Base-by-base conservation (phyloP, 192 early-diverging fungal genomes). In the Spinellus fusiger region DNA sequence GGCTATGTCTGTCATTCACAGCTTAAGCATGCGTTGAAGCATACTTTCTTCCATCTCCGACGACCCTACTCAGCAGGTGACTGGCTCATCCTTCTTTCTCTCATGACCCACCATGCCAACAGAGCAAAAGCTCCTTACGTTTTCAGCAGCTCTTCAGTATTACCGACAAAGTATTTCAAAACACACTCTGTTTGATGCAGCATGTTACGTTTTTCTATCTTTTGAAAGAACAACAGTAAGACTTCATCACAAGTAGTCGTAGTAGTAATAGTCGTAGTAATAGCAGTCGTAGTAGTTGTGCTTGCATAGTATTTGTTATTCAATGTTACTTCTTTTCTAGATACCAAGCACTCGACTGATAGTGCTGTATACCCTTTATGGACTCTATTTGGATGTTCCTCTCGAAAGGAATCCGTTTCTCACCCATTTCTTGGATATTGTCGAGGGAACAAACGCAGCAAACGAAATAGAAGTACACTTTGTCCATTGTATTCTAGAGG, bases 401-500 rank as follows among this genome's bases (percentile, higher is more conserved):
- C 47, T 65, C 22, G 49, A 56, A 3, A 35, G 28, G n/a, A 65
- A 65, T 33, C 63, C 63, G 16, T 65, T 65, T 22, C 34, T 65
- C 29, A 56, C 63, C 15, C 57, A 57, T 22, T 65, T 65, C 40
- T 29, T 65, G 8, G 54, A 65, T 8, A 13, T 65, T 2, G 15
- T 57, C 20, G 63, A 65, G 1, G 13, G 37, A 0, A 56, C 26
- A 4, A 28, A 1, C 34, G 22, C 49, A 35, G 18, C 31, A 37
- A 33, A 50, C 25, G 22, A n/a, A 25, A 25, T 61, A 20, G 59
- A 61, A 18, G 25, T 37, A n/a, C 59, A 50, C 12, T 61, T 61
- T 61, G 59, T 61, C 12, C 51, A 61, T n/a, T 61, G 59, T 35
- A 61, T 61, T 34, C 7, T 61, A 23, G 59, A 61, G n/a, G 33